Conservation (phyloP, 345 rosid species). For the Mangifera indica region DNA sequence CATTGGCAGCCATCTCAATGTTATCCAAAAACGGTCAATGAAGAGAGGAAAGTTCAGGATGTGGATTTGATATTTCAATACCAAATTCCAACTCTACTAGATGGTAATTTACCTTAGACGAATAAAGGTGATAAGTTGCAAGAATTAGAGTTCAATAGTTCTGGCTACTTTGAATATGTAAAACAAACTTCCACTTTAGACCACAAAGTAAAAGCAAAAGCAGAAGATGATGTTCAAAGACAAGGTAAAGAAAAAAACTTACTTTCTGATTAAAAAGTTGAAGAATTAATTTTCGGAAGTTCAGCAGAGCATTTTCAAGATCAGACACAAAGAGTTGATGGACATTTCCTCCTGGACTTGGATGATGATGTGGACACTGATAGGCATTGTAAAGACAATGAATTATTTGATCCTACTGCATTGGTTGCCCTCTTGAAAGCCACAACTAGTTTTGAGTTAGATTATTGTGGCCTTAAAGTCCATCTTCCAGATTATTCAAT, state of each 20-base stretch:
- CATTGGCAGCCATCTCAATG: neutral
- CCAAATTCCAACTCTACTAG: neutral
- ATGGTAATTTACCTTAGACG: slow-evolving; percentile 8
- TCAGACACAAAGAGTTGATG: slow-evolving; percentile 13
- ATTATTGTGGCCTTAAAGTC: too few species aligned
- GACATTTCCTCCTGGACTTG: slow-evolving; percentile 19
- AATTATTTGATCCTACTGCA: slow-evolving; percentile 31
- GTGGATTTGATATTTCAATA: too few species aligned
- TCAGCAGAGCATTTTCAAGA: slow-evolving; percentile 20
- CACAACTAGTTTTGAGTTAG: too few species aligned
- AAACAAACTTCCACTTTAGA: neutral
- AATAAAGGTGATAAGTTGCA: slow-evolving; percentile 12
- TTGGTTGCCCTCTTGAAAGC: slow-evolving; percentile 31
- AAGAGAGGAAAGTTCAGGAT: slow-evolving; percentile 11
- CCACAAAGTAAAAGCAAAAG: too few species aligned
- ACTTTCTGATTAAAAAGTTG: slow-evolving; percentile 33
- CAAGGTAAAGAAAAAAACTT: slow-evolving; percentile 15
- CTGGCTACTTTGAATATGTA: neutral
- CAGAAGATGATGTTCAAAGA: slow-evolving; percentile 16
- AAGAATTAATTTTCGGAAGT: slow-evolving; percentile 27
- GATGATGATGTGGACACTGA: slow-evolving; percentile 22
- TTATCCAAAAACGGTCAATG: neutral
- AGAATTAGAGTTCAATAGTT: slow-evolving; percentile 5
- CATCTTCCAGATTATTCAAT: too few species aligned
- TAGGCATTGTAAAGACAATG: slow-evolving; percentile 21